phyloP scores from a whole-genome alignment of 805 yeast species.

The Wickerhamomyces hampshirensis region DNA sequence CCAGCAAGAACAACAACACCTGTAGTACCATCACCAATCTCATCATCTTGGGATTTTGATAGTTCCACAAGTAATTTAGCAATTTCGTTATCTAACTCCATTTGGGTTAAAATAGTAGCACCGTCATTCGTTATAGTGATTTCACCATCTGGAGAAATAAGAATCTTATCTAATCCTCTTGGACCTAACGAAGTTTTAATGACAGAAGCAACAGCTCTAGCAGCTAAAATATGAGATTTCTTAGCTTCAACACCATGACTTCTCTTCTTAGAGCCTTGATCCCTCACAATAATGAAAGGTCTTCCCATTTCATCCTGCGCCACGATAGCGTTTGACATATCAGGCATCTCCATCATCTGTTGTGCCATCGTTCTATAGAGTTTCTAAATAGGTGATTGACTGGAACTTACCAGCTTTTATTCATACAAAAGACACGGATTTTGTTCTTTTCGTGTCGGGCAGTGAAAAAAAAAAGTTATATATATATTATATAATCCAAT shows the following conservation, averaged over 20 bases:
- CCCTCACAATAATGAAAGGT: conserved; percentile 96
- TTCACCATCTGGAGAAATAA: conserved; percentile 94
- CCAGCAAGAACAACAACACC: conserved; percentile 97
- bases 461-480: background rate
- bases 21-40: conserved; percentile 98
- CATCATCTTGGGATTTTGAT: conserved; percentile 94
- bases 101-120: conserved; percentile 91
- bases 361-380: conserved; percentile 2
- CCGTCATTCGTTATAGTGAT: conserved; percentile 98
- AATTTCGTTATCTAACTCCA: conserved; percentile 94
- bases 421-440: no score
- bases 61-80: conserved; percentile 94
- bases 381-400: no score
- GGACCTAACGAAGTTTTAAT: conserved; percentile 95
- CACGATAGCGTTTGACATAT: conserved; percentile 95
- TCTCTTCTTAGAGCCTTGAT: conserved; percentile 60
- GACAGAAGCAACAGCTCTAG: conserved; percentile 89
- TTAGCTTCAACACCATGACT: conserved; percentile 76
- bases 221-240: conserved; percentile 88
- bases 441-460: background rate
- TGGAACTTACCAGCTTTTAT: no score
- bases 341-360: conserved; percentile 59
- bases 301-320: conserved; percentile 99
- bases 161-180: conserved; percentile 94
- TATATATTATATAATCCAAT: no score